These are phyloP conservation scores for Guadua angustifolia DNA, from an alignment of 176 grass and related monocot genomes.

Conservation along the genomic window DNA sequence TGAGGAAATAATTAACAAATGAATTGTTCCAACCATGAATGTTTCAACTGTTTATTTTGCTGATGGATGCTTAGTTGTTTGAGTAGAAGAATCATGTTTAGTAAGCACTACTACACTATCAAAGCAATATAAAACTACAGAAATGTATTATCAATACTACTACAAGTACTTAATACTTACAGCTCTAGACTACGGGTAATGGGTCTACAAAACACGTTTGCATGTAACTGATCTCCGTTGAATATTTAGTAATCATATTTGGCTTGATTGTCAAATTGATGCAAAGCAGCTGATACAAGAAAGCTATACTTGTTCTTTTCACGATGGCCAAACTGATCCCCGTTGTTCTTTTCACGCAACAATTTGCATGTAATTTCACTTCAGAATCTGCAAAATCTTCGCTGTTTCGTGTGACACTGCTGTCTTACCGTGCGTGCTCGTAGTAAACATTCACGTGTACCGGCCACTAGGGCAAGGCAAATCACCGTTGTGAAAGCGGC, in stretches of 20 bases:
- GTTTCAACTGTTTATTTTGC: background rate
- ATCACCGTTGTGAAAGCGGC: no score
- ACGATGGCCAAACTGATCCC: background rate
- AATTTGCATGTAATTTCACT: background rate
- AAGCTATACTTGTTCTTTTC: no score
- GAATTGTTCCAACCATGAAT: background rate
- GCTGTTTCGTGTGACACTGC: background rate
- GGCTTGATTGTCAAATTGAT: background rate
- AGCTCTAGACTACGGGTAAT: background rate
- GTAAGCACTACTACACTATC: background rate
- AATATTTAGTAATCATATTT: no score
- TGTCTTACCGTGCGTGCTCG: background rate
- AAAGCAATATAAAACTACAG: background rate
- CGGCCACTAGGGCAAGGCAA: no score
- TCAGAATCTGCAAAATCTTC: no score
- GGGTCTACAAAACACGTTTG: background rate
- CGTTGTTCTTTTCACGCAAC: background rate
- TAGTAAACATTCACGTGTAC: background rate
- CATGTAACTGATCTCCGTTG: no score
- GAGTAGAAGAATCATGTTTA: background rate
- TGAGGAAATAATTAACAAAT: background rate
- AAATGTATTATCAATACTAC: background rate
- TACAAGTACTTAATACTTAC: background rate
- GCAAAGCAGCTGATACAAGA: background rate
- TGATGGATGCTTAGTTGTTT: background rate